Base-by-base conservation (phyloP, 495 filamentous ascomycete genomes). In the Penicillium riverlandense region DNA sequence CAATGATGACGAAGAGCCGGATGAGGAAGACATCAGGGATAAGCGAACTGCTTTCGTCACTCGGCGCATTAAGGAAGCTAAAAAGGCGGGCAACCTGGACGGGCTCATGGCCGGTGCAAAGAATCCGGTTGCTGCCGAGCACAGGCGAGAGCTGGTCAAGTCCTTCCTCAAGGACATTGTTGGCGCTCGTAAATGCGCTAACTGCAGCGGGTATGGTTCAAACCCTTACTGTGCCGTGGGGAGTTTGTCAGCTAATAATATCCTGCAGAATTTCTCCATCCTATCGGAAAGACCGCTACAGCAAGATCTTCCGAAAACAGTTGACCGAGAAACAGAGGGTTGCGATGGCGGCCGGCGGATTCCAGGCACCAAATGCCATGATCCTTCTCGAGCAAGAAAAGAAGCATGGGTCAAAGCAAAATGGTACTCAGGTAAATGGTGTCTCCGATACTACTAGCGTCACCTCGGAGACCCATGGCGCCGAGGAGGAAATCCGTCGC, bases 221-320 rank as follows among this genome's bases (percentile, higher is more conserved):
- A 22, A 22, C 2, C 22, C 22, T 22, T 3, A 22, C 22, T 6
- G 22, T 22, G 22, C 22, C 22, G 22, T 22, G 22, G 22, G 15
- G 49, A 43, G 29, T 29, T 37, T 22, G 42, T 38, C 34, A 44
- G 27, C 48, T 49, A 36, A 45, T 50, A 47, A 16, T 49, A 22
- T 37, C 6, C 2, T 38, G 61, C 57, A 84, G 79, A 37, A 77
- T 88, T 31, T 85, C 86, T 15, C 88, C 89, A 13, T 68, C 63
- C 6, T 96, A 85, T 63, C 79, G 89, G 52, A 94, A 91, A 55
- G 90, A 97, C 49, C 76, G 82, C 22, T 90, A 76, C 57, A 82
- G 84, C 50, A 97, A 96, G 63, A 92, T 99, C 41, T 99, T 96
- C 63, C 81, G 90, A 53, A 91, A 88, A 55, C 73, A 84, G 6